Conservation (phyloP, 192 early-diverging fungal species). For the Coemansia sp. region DNA sequence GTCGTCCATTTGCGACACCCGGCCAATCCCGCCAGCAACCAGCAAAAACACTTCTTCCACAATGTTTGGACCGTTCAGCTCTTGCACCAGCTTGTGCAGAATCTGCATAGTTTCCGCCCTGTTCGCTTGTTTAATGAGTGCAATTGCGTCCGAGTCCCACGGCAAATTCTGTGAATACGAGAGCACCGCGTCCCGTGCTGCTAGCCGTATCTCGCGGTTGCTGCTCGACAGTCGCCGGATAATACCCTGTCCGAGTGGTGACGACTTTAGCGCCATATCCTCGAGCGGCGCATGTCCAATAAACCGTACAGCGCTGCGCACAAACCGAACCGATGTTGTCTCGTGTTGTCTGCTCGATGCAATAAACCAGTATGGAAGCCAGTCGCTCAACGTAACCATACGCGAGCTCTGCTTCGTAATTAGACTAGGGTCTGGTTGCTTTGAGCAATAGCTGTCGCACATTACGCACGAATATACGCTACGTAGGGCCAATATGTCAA, state of each 20-base stretch:
- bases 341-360: conserved; percentile 31
- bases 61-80: conserved; percentile 20
- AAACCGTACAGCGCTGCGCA: conserved; percentile 34
- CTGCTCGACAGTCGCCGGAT: conserved; percentile 42
- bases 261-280: conserved; percentile 30
- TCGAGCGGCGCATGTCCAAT: conserved; percentile 38
- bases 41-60: conserved; percentile 43
- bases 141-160: conserved; percentile 15
- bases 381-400: conserved; percentile 32
- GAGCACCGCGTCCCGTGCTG: conserved; percentile 36
- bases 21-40: conserved; percentile 42
- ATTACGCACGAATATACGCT: conserved; percentile 5
- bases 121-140: conserved; percentile 23
- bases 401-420: not conserved
- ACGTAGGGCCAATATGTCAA: not conserved
- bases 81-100: conserved; percentile 8
- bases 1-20: conserved; percentile 23
- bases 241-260: conserved; percentile 42
- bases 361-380: conserved; percentile 54
- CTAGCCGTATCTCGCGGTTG: conserved; percentile 43
- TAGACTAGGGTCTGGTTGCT: not conserved
- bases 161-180: conserved; percentile 16
- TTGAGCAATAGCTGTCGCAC: conserved; percentile 5
- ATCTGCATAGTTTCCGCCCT: conserved; percentile 26
- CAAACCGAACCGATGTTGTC: conserved; percentile 21